These are phyloP conservation scores for Metschnikowia picachoensis DNA, from an alignment of 805 yeast species.

Conservation along the genomic window DNA sequence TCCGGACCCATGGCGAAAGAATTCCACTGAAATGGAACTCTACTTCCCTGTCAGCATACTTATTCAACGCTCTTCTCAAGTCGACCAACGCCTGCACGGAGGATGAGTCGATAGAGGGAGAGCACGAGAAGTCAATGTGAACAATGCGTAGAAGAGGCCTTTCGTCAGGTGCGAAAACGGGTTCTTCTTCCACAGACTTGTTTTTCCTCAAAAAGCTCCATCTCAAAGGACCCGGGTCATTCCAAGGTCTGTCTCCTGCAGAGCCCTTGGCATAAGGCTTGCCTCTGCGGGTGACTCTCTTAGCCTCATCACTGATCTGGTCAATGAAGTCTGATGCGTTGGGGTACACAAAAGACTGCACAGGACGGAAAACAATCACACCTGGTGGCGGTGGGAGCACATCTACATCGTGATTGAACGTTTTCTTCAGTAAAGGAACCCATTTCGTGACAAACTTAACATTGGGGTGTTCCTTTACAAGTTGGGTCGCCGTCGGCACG, in stretches of 20 bases:
- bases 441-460: conserved; percentile 55
- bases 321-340: conserved; percentile 76
- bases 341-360: conserved; percentile 78
- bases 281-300: conserved; percentile 58
- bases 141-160: conserved; percentile 69
- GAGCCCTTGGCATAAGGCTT: conserved; percentile 33
- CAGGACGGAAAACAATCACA: conserved; percentile 76
- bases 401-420: conserved; percentile 52
- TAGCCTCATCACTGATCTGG: conserved; percentile 61
- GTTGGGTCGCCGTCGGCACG: conserved; percentile 21
- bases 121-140: conserved; percentile 79
- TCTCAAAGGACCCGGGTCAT: conserved; percentile 70
- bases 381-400: conserved; percentile 87
- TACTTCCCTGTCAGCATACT: conserved; percentile 75
- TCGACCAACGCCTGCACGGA: conserved; percentile 77
- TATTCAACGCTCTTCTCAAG: conserved; percentile 64
- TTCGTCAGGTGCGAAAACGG: conserved; percentile 29
- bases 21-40: conserved; percentile 89
- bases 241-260: conserved; percentile 81
- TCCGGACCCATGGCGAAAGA: conserved; percentile 79
- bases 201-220: conserved; percentile 23
- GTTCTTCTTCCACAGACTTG: conserved; percentile 18
- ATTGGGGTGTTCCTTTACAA: conserved; percentile 27
- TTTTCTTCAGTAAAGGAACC: conserved; percentile 57
- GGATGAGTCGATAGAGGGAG: conserved; percentile 73